Conservation (phyloP, 495 filamentous ascomycete species). For the Neurospora sp. region DNA sequence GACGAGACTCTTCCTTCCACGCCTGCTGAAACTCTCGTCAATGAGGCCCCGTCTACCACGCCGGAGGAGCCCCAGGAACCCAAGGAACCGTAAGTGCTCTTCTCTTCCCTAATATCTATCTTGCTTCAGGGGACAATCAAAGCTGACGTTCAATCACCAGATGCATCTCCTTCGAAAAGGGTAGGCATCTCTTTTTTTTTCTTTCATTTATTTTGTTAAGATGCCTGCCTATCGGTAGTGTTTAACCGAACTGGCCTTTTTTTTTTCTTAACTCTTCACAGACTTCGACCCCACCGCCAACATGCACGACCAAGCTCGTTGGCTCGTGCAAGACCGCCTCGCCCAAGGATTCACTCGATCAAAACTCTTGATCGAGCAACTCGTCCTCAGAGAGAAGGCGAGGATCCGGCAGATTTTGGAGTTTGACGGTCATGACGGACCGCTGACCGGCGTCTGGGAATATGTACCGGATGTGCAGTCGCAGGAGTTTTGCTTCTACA, state of each 20-base stretch:
- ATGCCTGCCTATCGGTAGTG: not conserved
- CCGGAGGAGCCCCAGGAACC: not conserved
- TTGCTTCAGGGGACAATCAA: not conserved
- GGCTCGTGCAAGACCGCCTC: not conserved
- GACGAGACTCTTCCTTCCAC: too few species aligned
- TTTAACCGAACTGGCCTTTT: not conserved
- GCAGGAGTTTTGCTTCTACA: not conserved
- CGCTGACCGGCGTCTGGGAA: not conserved
- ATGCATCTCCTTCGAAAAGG: not conserved
- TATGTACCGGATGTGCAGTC: not conserved
- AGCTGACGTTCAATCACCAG: not conserved
- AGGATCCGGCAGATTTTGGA: not conserved
- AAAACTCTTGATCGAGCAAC: not conserved
- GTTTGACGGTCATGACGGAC: not conserved
- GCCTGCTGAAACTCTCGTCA: not conserved
- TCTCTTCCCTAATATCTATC: not conserved
- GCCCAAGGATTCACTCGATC: not conserved
- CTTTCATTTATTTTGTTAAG: too few species aligned
- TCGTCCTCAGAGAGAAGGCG: not conserved
- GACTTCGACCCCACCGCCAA: not conserved
- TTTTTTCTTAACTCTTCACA: not conserved
- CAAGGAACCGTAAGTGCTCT: not conserved
- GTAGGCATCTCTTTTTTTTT: not conserved
- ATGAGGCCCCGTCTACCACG: not conserved
- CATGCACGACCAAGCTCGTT: not conserved